Base-by-base conservation (phyloP, 176 grass and related monocot genomes). In the Pontederia crassipes region DNA sequence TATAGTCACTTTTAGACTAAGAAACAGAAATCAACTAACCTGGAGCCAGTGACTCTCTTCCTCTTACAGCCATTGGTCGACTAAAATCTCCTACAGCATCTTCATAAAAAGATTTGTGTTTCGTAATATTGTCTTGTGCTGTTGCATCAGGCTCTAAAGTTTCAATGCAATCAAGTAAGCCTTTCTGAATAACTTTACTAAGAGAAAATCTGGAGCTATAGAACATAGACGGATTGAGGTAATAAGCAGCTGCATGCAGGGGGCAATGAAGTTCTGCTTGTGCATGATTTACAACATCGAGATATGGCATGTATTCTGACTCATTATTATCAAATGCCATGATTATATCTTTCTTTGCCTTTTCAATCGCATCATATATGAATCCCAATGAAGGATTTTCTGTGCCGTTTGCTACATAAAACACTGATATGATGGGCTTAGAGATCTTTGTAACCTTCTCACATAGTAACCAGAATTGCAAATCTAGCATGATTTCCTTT, bases 301-400 rank as follows among this genome's bases (percentile, higher is more conserved):
- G 58, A 46, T 80, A 85, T 49, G 73, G 68, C 29, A 61, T 57
- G 17, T 67, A 80, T 29, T 70, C 63, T n/a, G 57, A 80, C 29
- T 75, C 62, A 20, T 85, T 76, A 29, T 85, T 73, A 26, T 64
- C 73, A 72, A 85, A 80, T 53, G 54, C 77, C 18, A 51, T 48
- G 8, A 59, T 56, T 26, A 85, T 80, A 16, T 66, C 72, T 57
- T 64, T 52, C 55, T 85, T 85, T 64, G 46, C 73, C 58, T 62
- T 76, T 48, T 85, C 58, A 53, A 80, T 76, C 28, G 77, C 56
- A 46, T 70, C 77, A 29, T 52, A 80, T 55, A 85, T 20, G 50
- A 74, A 80, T 52, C 77, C 82, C 46, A 80, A 77, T 27, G 69
- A 85, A 29, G 77, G 68, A 54, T 29, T 80, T 45, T 80, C 69